Evolutionary conservation across 495 filamentous ascomycete genomes (phyloP), one percentile per base, ranked within the genome.

Genomic region (Cladorrhinum samala): DNA sequence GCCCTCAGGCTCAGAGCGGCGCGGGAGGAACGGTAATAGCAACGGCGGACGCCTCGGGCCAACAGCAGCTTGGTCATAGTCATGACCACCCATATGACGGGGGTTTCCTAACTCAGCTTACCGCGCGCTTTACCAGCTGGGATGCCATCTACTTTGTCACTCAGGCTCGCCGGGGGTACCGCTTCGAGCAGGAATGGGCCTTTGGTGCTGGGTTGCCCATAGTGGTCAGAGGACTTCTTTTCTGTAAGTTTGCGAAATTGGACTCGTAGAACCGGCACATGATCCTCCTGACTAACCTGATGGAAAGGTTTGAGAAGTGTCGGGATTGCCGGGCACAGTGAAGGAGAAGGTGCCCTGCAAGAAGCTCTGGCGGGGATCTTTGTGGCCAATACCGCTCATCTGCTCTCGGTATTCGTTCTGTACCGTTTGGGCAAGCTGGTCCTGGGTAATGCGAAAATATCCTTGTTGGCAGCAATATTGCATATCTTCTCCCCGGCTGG

Each of bases 161-260:
- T 50, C 67, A 74, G 41, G 83, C 89, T 0, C 72, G 77, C 50
- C 73, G 83, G 27, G 91, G 89, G 19, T 90, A 96, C 55, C 46
- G 84, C 9, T 91, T 85, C 69, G 93, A 98, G 70, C 94, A 98
- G 70, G 90, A 96, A 70, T 97, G 91, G 91, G 93, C 94, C 1
- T 98, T 95, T 72, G 85, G 89, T 18, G 81, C 75, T 67, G 82
- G 82, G 1, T 82, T 85, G 54, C 77, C 85, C 3, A 68, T 73
- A 42, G 48, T 81, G 33, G 66, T 90, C 24, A 64, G 60, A 16
- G 57, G 49, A 36, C 19, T 72, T 30, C 41, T 63, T 21, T 56
- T 55, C 60, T 61, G 72, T 73, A 59, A 47, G 51, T 55, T 20
- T 25, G n/a, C n/a, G n/a, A n/a, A n/a, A n/a, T n/a, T n/a, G n/a